Base-by-base conservation (phyloP, 345 rosid species). In the Viola odorata region DNA sequence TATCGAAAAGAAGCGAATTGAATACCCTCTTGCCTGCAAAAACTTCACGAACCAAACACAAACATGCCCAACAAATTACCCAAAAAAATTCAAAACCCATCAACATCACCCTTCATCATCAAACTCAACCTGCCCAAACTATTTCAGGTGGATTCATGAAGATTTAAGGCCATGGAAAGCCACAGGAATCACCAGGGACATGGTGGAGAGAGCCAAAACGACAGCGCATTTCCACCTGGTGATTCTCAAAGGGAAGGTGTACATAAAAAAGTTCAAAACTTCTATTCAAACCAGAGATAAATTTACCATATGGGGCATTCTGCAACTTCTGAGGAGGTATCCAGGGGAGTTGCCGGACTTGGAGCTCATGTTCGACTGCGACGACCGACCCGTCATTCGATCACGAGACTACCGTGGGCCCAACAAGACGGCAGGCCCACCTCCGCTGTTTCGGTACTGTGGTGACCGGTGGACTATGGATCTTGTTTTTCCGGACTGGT, bases 401-500 rank as follows among this genome's bases (percentile, higher is more conserved):
- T 63, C 74, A 4, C 32, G 41, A 23, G 73, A 80, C 69, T 83
- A 68, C 65, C 41, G 37, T 44, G 76, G 75, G 39, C 80, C 70
- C 23, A 67, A 65, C 5, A 16, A 10, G 12, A 49, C 65, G 0
- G 4, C 38, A 0, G 68, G 64, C 13, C 87, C 84, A 6, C 94
- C 89, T 3, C 89, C 91, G 32, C 37, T 91, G 58, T 84, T 91
- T 57, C 76, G 79, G 53, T 87, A 87, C 38, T 91, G 94, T 39
- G 79, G 82, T 5, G 75, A 84, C 15, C 67, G 70, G 41, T 61
- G 61, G 45, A 77, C 74, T 10, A 39, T 85, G 71, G 96, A 87
- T 60, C 73, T 88, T 7, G 89, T 83, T 11, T 78, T 87, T 65
- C 96, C 96, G 36, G 97, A 91, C 64, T 85, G 92, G 87, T 81